A percentile compares a stretch with the other conserved stretches of the same genome.
These are phyloP conservation scores for Pecoramyces ruminantium DNA, from an alignment of 192 early-diverging fungal species.

Conservation along the genomic window DNA sequence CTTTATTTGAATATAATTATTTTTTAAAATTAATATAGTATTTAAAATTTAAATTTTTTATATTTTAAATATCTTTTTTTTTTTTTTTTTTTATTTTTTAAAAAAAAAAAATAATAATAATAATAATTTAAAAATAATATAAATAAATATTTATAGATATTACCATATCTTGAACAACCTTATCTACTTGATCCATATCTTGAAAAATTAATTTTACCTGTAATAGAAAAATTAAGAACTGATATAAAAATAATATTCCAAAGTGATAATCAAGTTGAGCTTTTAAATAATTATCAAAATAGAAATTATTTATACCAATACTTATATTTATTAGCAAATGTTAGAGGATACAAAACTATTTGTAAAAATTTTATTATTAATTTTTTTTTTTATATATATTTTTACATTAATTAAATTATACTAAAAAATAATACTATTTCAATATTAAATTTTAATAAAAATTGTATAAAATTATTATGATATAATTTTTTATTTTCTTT, in stretches of 20 bases:
- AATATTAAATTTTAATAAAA: background rate
- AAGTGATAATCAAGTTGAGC: background rate
- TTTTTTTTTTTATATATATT: background rate
- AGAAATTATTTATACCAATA: conserved; percentile 19
- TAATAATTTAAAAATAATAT: too few relatives aligned
- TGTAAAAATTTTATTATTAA: conserved; percentile 16
- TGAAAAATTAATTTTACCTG: conserved; percentile 40
- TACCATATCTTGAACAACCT: conserved; percentile 35
- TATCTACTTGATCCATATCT: conserved; percentile 59
- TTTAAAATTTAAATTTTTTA: too few relatives aligned
- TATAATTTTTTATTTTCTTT: too few relatives aligned
- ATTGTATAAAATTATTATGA: background rate
- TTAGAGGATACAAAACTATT: conserved; percentile 77
- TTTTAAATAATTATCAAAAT: background rate
- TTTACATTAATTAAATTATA: background rate
- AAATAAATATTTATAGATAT: background rate
- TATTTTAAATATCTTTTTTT: too few relatives aligned
- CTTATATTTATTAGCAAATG: conserved; percentile 65
- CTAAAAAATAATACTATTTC: background rate
- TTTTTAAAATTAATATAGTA: too few relatives aligned
- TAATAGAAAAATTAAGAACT: conserved; percentile 29
- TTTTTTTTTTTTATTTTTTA: too few relatives aligned
- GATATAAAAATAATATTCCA: conserved; percentile 5
- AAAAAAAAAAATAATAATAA: too few relatives aligned
- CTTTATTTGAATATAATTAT: too few relatives aligned